Base-by-base conservation (phyloP, 768 basidiomycete species). In the Termitomyces sp. region DNA sequence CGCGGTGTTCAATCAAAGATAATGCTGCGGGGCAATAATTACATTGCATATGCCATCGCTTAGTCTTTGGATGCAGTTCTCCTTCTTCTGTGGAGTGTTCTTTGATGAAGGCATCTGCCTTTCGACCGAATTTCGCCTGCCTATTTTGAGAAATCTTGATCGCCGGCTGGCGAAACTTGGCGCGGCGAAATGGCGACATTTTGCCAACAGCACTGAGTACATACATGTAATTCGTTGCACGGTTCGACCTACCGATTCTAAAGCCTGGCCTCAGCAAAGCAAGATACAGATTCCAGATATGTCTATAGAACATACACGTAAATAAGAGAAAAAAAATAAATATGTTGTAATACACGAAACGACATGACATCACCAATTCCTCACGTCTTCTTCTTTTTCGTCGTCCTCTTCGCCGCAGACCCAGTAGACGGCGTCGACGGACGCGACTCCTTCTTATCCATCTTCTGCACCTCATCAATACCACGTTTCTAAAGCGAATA, bases 351-450 rank as follows among this genome's bases (percentile, higher is more conserved):
- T 51, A 51, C 49, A 51, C 21, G 39, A 39, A 27, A 23, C 25
- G 35, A 35, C 5, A 21, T 7, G 2, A 32, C 32, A 27, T 9
- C 1, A 16, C 23, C n/a, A 52, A 7, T 19, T 9, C 30, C 39
- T 55, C 41, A 84, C 8, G 82, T 82, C 68, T 84, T 89, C 72
- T 85, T 88, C 71, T 85, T 86, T 75, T 89, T 88, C 21, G 78
- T 69, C 43, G 80, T 75, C 57, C 83, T 76, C 70, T 86, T 88
- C 8, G 79, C 76, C 9, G 73, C 70, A 6, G 73, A 67, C 19
- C 73, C 71, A n/a, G 70, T 73, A 21, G 78, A 68, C 19, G 88
- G 86, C 2, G 86, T 88, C 0, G 85, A 71, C 5, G 86, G 80
- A 52, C 85, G 76, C 10, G 86, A 85, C 41, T 81, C 80, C 60